Evolutionary conservation across 2,329 filamentous ascomycete genomes (phyloP), one percentile per base, ranked within the genome.

Genomic region (Colletotrichum endophyticum): DNA sequence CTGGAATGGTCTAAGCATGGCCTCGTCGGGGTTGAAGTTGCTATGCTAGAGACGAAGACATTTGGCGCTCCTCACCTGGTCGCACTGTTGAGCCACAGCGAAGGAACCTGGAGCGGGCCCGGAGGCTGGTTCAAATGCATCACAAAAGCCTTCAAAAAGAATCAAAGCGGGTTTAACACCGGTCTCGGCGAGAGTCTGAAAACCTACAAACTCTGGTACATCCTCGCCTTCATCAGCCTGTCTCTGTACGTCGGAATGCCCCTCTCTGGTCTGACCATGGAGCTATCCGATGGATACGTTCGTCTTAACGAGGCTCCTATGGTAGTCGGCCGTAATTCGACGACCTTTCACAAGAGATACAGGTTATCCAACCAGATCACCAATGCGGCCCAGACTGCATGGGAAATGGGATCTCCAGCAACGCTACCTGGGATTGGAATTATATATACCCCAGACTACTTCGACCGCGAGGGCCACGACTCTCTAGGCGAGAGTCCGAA

Each of bases 201-300:
- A 22, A 59, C 59, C 8, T 39, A 56, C 27, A 11, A 44, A n/a
- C 71, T 78, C 15, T 79, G 75, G 75, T 64, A 27, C 12, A 61
- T 77, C 6, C 75, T 79, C 15, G 49, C 75, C 34, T 27, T 73
- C 32, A 19, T 69, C 32, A 69, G 27, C 30, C 49, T 69, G 13
- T 77, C 12, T 66, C n/a, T 73, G 9, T 79, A 67, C 66, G 34
- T 78, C 27, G 78, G 67, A 19, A 25, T 79, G 30, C 76, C 78
- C 6, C 69, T 78, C 19, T 78, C 78, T 1, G 75, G 77, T 57
- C 75, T 78, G 15, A 64, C 70, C 27, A 69, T 69, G 66, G 66
- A 79, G 56, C 28, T 77, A 5, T 68, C 73, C 15, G 78, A 79
- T n/a, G 78, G 78, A 15, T 78, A 75, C n/a, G 61, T 79, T 32